Evolutionary conservation across 805 yeast genomes (phyloP).

Genomic region (Ogataea pilisensis): DNA sequence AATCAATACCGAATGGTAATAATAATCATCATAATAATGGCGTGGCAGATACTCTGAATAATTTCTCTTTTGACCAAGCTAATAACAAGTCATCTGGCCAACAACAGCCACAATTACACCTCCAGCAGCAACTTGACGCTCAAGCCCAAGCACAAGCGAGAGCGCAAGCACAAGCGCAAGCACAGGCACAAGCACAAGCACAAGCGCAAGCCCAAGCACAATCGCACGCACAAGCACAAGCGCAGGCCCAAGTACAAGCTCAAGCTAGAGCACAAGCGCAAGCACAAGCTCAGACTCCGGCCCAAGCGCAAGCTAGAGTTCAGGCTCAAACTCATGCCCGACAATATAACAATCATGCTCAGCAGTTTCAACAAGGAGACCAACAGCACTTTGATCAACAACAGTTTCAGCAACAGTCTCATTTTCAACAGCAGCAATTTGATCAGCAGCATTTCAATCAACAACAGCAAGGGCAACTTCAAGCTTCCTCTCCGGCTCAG

Average conservation of each 20-base stretch:
- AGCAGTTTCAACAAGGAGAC: constrained; percentile 17
- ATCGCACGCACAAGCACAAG: constrained; percentile 20
- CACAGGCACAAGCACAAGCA: constrained; percentile 33
- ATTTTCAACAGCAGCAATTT: constrained; percentile 6
- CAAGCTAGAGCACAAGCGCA: constrained; percentile 33
- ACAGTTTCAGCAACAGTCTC: neutral
- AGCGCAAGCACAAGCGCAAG: constrained; percentile 29
- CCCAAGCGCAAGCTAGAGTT: constrained; percentile 29
- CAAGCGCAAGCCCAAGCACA: constrained; percentile 24
- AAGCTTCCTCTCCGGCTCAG: neutral
- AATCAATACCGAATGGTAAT: constrained; percentile 9
- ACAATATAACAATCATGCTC: constrained; percentile 5
- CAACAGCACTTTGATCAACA: constrained; percentile 11
- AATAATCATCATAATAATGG: constrained; percentile 8
- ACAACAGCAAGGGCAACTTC: no score
- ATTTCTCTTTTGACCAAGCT: constrained; percentile 20
- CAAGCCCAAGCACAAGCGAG: constrained; percentile 27
- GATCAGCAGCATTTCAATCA: constrained; percentile 6
- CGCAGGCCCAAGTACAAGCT: constrained; percentile 38
- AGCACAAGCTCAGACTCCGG: constrained; percentile 25
- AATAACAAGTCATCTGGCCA: constrained; percentile 7
- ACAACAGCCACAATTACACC: constrained; percentile 13
- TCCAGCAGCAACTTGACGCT: no score
- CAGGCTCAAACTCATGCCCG: constrained; percentile 32
- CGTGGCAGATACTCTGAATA: constrained; percentile 11